Base-by-base conservation (phyloP, 2,329 filamentous ascomycete genomes). In the Chaetomium globosum region DNA sequence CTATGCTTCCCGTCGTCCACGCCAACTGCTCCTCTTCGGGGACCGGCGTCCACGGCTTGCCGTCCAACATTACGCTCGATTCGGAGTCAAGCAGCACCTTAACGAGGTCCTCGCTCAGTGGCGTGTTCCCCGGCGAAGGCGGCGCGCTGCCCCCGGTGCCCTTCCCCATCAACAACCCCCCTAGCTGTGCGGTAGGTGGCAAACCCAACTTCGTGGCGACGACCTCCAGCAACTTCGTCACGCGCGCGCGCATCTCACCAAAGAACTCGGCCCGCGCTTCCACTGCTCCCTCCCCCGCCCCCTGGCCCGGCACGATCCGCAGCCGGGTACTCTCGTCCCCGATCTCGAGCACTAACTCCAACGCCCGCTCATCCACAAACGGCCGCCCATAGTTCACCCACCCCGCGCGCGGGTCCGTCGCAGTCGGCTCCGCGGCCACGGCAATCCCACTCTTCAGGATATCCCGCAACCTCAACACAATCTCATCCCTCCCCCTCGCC, bases 391-490 rank as follows among this genome's bases (percentile, higher is more conserved):
- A 98, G 68, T 87, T 86, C 31, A 96, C 87, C 81, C 86, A 90
- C 49, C 77, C 78, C 19, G 75, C 72, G 33, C 77, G 62, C 36
- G 76, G 71, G 49, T 76, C 76, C 21, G 64, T 67, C 31, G 66
- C 70, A 6, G 68, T 72, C 23, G 75, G 66, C 59, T 90, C 87
- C 9, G 78, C 76, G 0, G 79, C 79, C 69, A 95, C 84, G 19
- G 87, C 86, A 55, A 97, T 82, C 16, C 94, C 94, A 2, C 90
- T 93, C 72, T 94, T 93, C 39, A 94, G 87, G n/a, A 98, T 85
- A 72, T 97, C 93, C 72, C 95, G 89, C 2, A 98, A 78, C 0
- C 91, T 85, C 36, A 98, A 81, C 4, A 87, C 79, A 21, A 98
- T 96, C 77, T 98, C 93, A 3, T 86, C 82, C 57, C 85, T 85